Evolutionary conservation across 805 yeast genomes (phyloP), one percentile per base, ranked within the genome.

Genomic region (Candida ovalis): DNA sequence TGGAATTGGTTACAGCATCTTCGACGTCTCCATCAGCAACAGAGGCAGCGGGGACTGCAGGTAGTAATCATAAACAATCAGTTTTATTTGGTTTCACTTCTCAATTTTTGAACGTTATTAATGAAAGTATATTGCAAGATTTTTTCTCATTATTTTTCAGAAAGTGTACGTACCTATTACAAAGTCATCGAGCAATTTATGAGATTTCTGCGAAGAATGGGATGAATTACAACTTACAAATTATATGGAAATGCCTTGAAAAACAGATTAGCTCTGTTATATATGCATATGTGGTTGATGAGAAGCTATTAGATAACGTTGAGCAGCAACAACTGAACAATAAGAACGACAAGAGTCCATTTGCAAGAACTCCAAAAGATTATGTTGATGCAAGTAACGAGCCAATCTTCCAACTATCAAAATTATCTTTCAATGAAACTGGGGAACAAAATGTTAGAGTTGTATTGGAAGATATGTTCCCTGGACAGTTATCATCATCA

Each of bases 101-200:
- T 6, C 27, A 24, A 15, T 39, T 50, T 3, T 39, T 54, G 32
- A 52, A 46, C 68, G 69, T 48, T 51, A 68, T 32, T 57, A 61
- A 23, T 51, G 58, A 70, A 0, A 63, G 76, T 0, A 74, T 88
- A 0, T 67, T 90, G 28, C 80, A 83, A 53, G 89, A 88, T 52
- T 73, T 89, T 37, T 85, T 86, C 53, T 80, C 86, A 64, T 73
- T 81, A 8, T 72, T 88, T n/a, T 89, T 86, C 58, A 70, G 80
- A 25, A 82, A 81, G 61, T 64, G 81, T 45, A 66, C 84, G 37
- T 74, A 81, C 22, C 80, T 86, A 4, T 65, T 88, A 18, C 94
- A 88, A 67, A 77, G 79, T 22, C 90, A 88, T 60, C 73, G 84
- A 27, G 82, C 84, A 1, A 74, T 89, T 4, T 70, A 71, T 50